phyloP scores from a whole-genome alignment of 305 asterid genomes.

The Solanum hybrid region DNA sequence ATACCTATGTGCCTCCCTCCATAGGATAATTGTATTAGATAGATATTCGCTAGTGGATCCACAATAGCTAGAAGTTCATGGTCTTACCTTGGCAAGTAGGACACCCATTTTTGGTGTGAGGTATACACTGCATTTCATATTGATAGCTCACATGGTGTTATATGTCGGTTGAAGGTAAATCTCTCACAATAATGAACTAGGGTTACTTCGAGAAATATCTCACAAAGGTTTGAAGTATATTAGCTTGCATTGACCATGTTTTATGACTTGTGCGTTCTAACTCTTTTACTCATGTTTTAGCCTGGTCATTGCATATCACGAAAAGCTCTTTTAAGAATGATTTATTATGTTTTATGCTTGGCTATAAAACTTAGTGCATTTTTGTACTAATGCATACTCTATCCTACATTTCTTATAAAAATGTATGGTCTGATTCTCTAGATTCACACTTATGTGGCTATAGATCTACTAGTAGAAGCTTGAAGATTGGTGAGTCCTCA shows the following conservation, averaged over 20 bases:
- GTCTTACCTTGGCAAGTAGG: neutral
- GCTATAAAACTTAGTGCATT: too few relatives aligned
- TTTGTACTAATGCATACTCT: neutral
- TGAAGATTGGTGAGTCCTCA: neutral
- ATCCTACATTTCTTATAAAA: neutral
- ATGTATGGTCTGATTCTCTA: neutral
- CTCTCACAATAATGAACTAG: neutral
- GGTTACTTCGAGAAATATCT: neutral
- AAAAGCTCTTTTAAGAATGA: too few relatives aligned
- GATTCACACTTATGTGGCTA: neutral
- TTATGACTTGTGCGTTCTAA: neutral
- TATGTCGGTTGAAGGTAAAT: neutral
- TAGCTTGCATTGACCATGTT: neutral
- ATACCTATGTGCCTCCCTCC: neutral
- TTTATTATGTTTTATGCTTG: neutral
- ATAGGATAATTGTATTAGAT: neutral
- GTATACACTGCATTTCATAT: neutral
- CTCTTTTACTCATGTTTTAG: neutral
- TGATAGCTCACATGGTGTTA: neutral
- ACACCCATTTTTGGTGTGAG: neutral
- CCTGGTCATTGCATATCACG: neutral
- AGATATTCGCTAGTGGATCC: neutral
- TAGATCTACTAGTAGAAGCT: neutral
- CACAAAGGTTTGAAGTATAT: neutral
- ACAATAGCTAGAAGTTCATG: neutral